Evolutionary conservation across 108 stramenopile species (phyloP).

Genomic region (Poteriospumella lacustris): DNA sequence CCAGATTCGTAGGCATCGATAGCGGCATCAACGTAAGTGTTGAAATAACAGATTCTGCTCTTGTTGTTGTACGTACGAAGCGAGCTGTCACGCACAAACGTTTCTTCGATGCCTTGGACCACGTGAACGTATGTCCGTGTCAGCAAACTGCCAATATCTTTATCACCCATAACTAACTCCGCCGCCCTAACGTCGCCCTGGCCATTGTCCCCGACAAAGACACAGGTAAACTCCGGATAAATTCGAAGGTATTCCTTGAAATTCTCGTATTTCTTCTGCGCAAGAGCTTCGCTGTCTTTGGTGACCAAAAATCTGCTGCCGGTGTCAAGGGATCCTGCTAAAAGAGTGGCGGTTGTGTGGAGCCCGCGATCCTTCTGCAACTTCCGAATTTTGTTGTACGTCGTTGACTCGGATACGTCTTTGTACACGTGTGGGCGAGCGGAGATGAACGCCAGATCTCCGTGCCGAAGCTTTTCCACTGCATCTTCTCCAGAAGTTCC

Average conservation of each 20-base stretch:
- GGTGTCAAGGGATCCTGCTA: slow-evolving; percentile 85
- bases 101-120: slow-evolving; percentile 64
- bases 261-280: slow-evolving; percentile 79
- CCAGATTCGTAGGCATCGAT: slow-evolving; percentile 69
- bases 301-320: slow-evolving; percentile 79
- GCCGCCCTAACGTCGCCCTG: slow-evolving; percentile 95
- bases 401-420: slow-evolving; percentile 79
- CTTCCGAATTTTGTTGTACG: slow-evolving; percentile 82
- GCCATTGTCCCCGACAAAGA: slow-evolving; percentile 97
- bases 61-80: background rate
- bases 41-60: slow-evolving; percentile 66
- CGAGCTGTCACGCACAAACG: slow-evolving; percentile 64
- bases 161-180: slow-evolving; percentile 72
- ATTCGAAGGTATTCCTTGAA: slow-evolving; percentile 80
- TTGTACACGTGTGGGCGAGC: slow-evolving; percentile 97
- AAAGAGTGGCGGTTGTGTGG: slow-evolving; percentile 86
- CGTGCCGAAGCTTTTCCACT: slow-evolving; percentile 47
- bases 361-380: slow-evolving; percentile 68
- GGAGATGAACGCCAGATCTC: slow-evolving; percentile 90
- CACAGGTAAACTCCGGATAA: slow-evolving; percentile 90
- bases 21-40: slow-evolving; percentile 84
- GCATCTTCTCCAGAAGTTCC: slow-evolving; percentile 75
- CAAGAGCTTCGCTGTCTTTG: slow-evolving; percentile 80
- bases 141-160: slow-evolving; percentile 65
- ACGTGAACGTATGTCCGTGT: slow-evolving; percentile 83